Evolutionary conservation across 225 moss, liverwort and hornwort genomes (phyloP).

Genomic region (Marchantia paleacea): DNA sequence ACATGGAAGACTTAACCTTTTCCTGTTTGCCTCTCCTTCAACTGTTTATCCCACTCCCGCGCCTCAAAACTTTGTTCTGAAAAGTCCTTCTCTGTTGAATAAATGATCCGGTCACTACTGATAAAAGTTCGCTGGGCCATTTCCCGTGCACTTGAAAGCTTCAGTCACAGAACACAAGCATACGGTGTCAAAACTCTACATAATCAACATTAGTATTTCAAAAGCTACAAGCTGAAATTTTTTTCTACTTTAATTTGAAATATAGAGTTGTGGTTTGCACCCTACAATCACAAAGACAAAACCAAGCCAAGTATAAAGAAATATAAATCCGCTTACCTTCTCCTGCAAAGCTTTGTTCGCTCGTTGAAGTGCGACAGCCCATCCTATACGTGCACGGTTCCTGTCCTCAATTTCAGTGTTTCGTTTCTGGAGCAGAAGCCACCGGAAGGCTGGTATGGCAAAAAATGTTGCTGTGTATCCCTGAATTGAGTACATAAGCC

Average conservation of each 20-base stretch:
- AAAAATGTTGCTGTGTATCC: conserved; percentile 96
- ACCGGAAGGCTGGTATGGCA: conserved; percentile 90
- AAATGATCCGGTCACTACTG: conserved; percentile 80
- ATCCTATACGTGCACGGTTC: conserved; percentile 76
- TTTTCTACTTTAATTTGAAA: no score
- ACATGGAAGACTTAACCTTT: conserved; percentile 31
- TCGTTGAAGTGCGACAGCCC: conserved; percentile 84
- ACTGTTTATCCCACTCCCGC: conserved; percentile 89
- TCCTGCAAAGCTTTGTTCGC: conserved; percentile 62
- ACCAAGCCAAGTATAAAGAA: background rate
- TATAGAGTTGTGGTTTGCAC: no score
- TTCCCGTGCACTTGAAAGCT: conserved; percentile 89
- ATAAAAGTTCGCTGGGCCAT: conserved; percentile 81
- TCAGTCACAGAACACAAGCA: conserved; percentile 15
- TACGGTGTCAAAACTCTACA: background rate
- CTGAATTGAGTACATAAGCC: conserved; percentile 36
- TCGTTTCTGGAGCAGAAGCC: conserved; percentile 73
- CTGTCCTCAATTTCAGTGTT: conserved; percentile 86
- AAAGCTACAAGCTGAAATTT: background rate
- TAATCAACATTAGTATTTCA: background rate
- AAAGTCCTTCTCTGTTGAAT: conserved; percentile 75
- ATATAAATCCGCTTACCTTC: conserved; percentile 50
- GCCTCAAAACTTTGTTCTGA: conserved; percentile 79
- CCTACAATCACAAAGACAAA: no score
- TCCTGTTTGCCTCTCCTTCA: conserved; percentile 63